A percentile compares a stretch with the other conserved stretches of the same genome.
Evolutionary conservation across 164 flowering plant genomes (phyloP).

Genomic region (Nelumbo lutea): DNA sequence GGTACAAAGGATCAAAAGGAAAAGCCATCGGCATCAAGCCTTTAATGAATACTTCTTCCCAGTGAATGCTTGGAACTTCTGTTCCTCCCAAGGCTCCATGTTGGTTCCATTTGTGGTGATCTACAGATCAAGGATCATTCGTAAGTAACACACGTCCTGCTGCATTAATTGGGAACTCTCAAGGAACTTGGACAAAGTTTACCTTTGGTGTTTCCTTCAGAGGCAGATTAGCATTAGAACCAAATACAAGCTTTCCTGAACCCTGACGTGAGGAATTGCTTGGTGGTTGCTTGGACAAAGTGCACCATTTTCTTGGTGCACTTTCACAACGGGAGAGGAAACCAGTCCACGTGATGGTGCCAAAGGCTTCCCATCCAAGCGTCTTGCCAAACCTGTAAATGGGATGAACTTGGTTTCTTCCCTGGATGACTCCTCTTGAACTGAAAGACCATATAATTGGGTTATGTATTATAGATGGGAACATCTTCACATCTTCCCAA

Average conservation of each 20-base stretch:
- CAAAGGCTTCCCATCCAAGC: slow-evolving; percentile 85
- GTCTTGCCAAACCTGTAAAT: slow-evolving; percentile 71
- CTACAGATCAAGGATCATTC: background rate
- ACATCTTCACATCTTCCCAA: background rate
- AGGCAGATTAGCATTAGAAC: slow-evolving; percentile 38
- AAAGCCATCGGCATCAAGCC: background rate
- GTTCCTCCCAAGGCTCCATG: background rate
- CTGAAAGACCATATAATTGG: slow-evolving; percentile 24
- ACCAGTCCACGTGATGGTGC: slow-evolving; percentile 31
- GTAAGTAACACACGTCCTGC: background rate
- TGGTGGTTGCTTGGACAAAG: too few species aligned
- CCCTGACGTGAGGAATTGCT: slow-evolving; percentile 39
- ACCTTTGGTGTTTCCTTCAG: slow-evolving; percentile 52
- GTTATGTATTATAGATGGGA: background rate
- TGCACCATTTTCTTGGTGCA: slow-evolving; percentile 39
- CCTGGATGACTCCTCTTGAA: slow-evolving; percentile 45
- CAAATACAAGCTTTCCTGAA: slow-evolving; percentile 93
- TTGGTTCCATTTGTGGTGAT: background rate
- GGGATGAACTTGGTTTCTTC: slow-evolving; percentile 73
- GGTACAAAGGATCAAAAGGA: too few species aligned
- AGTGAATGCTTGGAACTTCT: background rate
- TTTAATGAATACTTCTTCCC: background rate
- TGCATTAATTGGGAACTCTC: background rate
- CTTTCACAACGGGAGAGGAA: slow-evolving; percentile 40
- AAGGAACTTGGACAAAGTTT: background rate